Conservation (phyloP, 805 yeast genomes). For the Scheffersomyces ergatensis region DNA sequence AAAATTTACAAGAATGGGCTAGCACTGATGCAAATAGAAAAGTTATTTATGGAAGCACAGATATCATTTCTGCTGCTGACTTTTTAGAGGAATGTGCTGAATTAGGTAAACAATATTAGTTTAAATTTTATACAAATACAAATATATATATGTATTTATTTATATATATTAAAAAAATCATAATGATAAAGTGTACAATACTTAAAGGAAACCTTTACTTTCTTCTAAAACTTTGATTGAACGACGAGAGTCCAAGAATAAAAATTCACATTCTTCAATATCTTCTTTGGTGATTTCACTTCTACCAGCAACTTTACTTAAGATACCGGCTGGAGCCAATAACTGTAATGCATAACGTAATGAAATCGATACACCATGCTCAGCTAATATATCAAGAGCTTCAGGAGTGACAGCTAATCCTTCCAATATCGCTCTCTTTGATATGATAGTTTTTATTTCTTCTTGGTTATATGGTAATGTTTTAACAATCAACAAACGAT, state of each 20-base stretch:
- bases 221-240: constrained; percentile 68
- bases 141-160: too few species aligned
- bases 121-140: not conserved
- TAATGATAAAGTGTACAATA: too few species aligned
- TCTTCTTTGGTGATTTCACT: constrained; percentile 66
- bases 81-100: constrained; percentile 65
- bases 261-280: constrained; percentile 75
- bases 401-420: constrained; percentile 59
- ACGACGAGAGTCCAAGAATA: constrained; percentile 85
- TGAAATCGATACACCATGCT: constrained; percentile 72
- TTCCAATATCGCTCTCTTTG: constrained; percentile 79
- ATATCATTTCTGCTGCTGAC: constrained; percentile 64
- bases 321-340: constrained; percentile 84
- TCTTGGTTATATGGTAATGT: constrained; percentile 84
- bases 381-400: constrained; percentile 75
- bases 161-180: constrained; percentile 1
- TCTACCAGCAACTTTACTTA: constrained; percentile 73
- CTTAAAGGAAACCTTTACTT: constrained; percentile 35
- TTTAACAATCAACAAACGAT: constrained; percentile 85
- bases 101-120: constrained; percentile 45
- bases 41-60: constrained; percentile 86
- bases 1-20: constrained; percentile 89
- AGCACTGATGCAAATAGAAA: constrained; percentile 37
- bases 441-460: constrained; percentile 79
- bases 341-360: constrained; percentile 90